Evolutionary conservation across 768 basidiomycete species (phyloP).

Genomic region (Panaeolus cyanescens): DNA sequence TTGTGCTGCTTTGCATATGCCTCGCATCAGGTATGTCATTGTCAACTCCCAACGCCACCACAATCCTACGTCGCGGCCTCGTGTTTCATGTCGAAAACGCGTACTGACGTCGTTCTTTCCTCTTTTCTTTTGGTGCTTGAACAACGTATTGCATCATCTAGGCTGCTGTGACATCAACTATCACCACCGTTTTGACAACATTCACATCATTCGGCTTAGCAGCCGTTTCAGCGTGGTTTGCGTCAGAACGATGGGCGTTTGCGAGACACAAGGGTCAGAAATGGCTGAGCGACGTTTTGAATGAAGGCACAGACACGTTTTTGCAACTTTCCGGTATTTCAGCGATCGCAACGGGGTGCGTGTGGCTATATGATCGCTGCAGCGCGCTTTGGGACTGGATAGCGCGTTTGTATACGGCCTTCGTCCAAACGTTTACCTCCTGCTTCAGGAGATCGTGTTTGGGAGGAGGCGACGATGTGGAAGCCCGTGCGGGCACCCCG

Average conservation of each 20-base stretch:
- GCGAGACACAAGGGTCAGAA: slow-evolving; percentile 63
- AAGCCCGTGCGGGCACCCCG: background rate
- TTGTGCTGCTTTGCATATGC: slow-evolving; percentile 79
- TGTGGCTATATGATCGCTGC: background rate
- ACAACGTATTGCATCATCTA: slow-evolving; percentile 25
- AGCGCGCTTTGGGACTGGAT: background rate
- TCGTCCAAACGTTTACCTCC: background rate
- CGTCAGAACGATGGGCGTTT: slow-evolving; percentile 69
- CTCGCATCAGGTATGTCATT: slow-evolving; percentile 56
- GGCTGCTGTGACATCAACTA: slow-evolving; percentile 61
- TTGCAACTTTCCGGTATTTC: slow-evolving; percentile 21
- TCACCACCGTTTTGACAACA: slow-evolving; percentile 77
- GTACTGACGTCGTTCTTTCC: background rate
- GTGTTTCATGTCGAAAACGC: background rate
- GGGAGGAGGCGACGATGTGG: background rate
- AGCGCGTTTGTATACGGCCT: slow-evolving; percentile 7
- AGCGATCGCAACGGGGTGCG: slow-evolving; percentile 9
- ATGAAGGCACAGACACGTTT: slow-evolving; percentile 43
- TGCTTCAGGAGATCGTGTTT: background rate
- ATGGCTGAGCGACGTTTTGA: slow-evolving; percentile 66
- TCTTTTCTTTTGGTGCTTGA: background rate
- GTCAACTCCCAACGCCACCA: background rate
- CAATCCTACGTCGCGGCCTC: background rate
- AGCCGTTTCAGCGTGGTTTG: slow-evolving; percentile 76
- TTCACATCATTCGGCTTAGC: slow-evolving; percentile 72